Conservation (phyloP, 1,284 basidiomycete genomes). For the Hymenochaete sp. region DNA sequence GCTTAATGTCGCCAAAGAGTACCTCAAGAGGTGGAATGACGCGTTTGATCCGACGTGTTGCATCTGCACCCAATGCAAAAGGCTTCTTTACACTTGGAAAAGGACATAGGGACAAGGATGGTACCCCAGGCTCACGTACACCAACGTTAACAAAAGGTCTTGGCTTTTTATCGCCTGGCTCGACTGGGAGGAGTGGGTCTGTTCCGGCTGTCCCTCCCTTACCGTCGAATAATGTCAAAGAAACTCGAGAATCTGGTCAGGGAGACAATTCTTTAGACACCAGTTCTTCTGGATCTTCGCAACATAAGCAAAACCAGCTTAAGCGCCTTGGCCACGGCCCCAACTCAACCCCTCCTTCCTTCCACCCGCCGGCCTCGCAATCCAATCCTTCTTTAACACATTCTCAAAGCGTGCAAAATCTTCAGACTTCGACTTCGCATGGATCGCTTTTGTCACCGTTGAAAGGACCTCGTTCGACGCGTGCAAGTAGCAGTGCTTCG, state of each 20-base stretch:
- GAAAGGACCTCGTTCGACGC: slow-evolving; percentile 8
- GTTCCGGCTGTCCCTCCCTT: slow-evolving; percentile 33
- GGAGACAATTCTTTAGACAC: slow-evolving; percentile 54
- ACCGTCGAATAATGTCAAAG: slow-evolving; percentile 32
- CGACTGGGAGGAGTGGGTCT: slow-evolving; percentile 9
- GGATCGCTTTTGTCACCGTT: slow-evolving; percentile 13
- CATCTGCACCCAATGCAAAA: slow-evolving; percentile 95
- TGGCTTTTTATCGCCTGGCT: slow-evolving; percentile 14
- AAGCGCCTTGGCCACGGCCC: slow-evolving; percentile 5
- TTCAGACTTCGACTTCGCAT: slow-evolving; percentile 6
- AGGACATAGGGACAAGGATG: slow-evolving; percentile 35
- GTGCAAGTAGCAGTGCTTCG: slow-evolving; percentile 13
- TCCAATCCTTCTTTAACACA: slow-evolving; percentile 9
- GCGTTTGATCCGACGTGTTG: slow-evolving; percentile 86
- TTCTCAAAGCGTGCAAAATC: slow-evolving; percentile 15
- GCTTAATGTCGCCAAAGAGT: slow-evolving; percentile 9
- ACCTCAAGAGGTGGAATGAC: slow-evolving; percentile 18
- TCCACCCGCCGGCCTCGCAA: slow-evolving; percentile 7
- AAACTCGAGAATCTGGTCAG: no score
- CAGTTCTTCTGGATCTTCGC: slow-evolving; percentile 61
- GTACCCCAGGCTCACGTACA: slow-evolving; percentile 48
- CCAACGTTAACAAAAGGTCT: slow-evolving; percentile 16
- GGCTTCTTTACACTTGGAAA: slow-evolving; percentile 66
- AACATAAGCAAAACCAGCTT: slow-evolving; percentile 19
- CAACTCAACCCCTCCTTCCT: slow-evolving; percentile 11